These are phyloP conservation scores for Gentiana dahurica DNA, from an alignment of 257 asterid species.

Conservation along the genomic window DNA sequence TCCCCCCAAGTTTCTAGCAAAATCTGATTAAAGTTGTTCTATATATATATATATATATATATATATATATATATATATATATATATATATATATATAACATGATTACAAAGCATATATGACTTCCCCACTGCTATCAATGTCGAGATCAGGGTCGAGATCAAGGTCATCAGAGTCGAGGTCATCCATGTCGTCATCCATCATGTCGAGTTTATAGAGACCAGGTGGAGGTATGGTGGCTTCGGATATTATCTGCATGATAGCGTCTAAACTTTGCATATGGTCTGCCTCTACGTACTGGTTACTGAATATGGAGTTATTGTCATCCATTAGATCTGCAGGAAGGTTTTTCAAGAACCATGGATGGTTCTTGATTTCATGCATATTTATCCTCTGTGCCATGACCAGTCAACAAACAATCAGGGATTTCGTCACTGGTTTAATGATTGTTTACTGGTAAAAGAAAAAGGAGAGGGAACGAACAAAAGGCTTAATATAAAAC, in stretches of 20 bases:
- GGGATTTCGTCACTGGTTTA: too few relatives aligned
- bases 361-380: constrained; percentile 54
- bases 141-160: constrained; percentile 89
- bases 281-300: constrained; percentile 72
- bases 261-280: constrained; percentile 68
- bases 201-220: constrained; percentile 57
- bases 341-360: constrained; percentile 79
- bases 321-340: constrained; percentile 86
- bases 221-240: constrained; percentile 80
- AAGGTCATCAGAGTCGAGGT: constrained; percentile 71
- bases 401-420: neutral
- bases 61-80: too few relatives aligned
- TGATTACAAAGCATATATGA: constrained; percentile 66
- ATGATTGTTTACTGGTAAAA: too few relatives aligned
- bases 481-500: too few relatives aligned
- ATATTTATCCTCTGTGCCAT: constrained; percentile 68
- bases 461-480: too few relatives aligned
- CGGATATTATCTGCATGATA: constrained; percentile 84
- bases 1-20: too few relatives aligned
- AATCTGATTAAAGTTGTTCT: too few relatives aligned
- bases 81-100: too few relatives aligned
- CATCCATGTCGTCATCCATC: constrained; percentile 88
- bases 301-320: constrained; percentile 20
- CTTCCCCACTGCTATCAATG: constrained; percentile 90
- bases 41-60: too few relatives aligned